Base-by-base conservation (phyloP, 2,329 filamentous ascomycete genomes). In the Calonectria montana region DNA sequence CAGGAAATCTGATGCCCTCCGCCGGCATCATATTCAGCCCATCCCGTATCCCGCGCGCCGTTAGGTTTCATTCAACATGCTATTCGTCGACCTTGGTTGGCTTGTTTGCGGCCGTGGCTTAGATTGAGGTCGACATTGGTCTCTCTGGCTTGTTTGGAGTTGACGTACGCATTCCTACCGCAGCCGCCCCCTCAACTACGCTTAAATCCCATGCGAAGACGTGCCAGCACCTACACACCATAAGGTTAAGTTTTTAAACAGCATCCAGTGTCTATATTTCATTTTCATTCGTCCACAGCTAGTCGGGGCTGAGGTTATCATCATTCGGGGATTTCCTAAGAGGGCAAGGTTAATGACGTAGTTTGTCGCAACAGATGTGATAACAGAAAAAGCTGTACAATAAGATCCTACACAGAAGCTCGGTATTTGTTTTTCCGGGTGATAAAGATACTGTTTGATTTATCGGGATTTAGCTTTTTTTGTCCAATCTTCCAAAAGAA, bases 121-220 rank as follows among this genome's bases (percentile, higher is more conserved):
- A 12, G 21, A 27, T 39, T 21, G 16, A 31, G 18, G n/a, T 2
- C 21, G 13, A 65, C 39, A 13, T 29, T 21, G 23, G 13, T 35
- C 43, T 35, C 21, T 3, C n/a, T n/a, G n/a, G n/a, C 63, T 69
- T 67, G 18, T 63, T 37, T 45, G 47, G 31, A 27, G 21, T 69
- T 65, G 57, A 71, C 68, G 64, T 48, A 39, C 48, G 25, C 63
- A 29, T 62, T 53, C 21, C 16, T 21, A 43, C 31, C 65, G 21
- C 27, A 39, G 59, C 41, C 21, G 37, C 21, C n/a, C n/a, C 37
- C 18, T 31, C 29, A 4, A 16, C 18, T 37, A 13, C 29, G 29
- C 29, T 35, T 18, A 31, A 31, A 31, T 16, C 50, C 9, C 29
- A 29, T 55, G 48, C 7, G 13, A 21, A 55, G 15, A 53, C 29